These are phyloP conservation scores for Nemania serpens DNA, from an alignment of 2,329 filamentous ascomycete species.

Conservation along the genomic window DNA sequence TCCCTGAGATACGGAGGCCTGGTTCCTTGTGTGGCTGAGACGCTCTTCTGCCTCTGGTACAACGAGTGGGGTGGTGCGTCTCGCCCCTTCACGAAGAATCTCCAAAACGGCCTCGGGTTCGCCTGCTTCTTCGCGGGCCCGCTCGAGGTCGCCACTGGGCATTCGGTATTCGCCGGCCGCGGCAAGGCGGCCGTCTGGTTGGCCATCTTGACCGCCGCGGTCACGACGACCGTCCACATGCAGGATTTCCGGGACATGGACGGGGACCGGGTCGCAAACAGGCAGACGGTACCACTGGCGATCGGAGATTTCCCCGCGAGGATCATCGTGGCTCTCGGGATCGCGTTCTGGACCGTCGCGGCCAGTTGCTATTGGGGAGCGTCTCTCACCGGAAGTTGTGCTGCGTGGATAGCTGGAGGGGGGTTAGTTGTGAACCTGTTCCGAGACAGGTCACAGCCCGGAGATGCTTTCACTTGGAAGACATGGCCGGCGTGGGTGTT, in stretches of 20 bases:
- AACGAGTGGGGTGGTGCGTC: background rate
- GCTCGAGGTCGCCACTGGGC: background rate
- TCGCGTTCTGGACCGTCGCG: background rate
- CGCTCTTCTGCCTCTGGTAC: background rate
- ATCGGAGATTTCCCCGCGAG: slow-evolving; percentile 32
- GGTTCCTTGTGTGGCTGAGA: background rate
- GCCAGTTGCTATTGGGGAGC: background rate
- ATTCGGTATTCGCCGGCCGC: background rate
- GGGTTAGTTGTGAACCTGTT: background rate
- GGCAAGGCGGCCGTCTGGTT: slow-evolving; percentile 28
- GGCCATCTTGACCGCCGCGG: slow-evolving; percentile 23
- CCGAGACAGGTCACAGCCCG: background rate
- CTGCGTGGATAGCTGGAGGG: background rate
- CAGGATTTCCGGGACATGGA: slow-evolving; percentile 35
- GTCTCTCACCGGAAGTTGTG: background rate
- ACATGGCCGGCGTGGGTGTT: background rate
- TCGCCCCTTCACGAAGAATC: background rate
- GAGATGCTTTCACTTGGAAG: background rate
- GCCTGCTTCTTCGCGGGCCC: slow-evolving; percentile 17
- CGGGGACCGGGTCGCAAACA: slow-evolving; percentile 36
- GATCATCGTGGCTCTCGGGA: slow-evolving; percentile 2
- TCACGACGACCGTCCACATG: slow-evolving; percentile 38
- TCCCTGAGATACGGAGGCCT: background rate
- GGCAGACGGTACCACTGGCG: slow-evolving; percentile 36
- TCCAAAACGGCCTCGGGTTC: background rate